These are phyloP conservation scores for Penicillium malachiteum DNA, from an alignment of 495 filamentous ascomycete species.

Conservation along the genomic window DNA sequence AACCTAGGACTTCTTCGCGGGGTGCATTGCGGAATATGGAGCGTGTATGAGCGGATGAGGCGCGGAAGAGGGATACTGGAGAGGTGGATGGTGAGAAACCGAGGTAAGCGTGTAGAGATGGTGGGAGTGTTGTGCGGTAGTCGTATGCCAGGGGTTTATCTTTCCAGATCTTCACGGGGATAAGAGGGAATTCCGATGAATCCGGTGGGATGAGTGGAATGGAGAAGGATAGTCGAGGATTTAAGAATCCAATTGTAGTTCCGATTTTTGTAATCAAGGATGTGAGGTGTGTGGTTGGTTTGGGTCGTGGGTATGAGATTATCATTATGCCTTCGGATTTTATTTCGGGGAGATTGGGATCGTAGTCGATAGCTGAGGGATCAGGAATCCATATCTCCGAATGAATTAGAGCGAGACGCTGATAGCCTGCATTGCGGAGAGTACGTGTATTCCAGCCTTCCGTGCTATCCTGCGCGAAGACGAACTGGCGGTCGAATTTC, in stretches of 20 bases:
- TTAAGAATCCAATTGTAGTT: conserved; percentile 23
- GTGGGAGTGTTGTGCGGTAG: conserved; percentile 49
- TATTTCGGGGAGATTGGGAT: conserved; percentile 37
- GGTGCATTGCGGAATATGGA: conserved; percentile 78
- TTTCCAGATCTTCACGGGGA: conserved; percentile 76
- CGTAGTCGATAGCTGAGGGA: conserved; percentile 44
- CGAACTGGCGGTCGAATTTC: conserved; percentile 81
- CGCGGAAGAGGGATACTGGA: conserved; percentile 67
- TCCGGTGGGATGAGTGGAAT: conserved; percentile 64
- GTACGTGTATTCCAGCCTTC: conserved; percentile 74
- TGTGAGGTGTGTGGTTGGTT: conserved; percentile 3
- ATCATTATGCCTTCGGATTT: conserved; percentile 38
- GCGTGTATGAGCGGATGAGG: conserved; percentile 59
- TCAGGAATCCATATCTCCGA: conserved; percentile 83
- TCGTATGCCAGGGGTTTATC: conserved; percentile 55
- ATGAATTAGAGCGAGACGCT: conserved; percentile 67
- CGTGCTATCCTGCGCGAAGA: conserved; percentile 62
- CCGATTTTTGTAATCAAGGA: conserved; percentile 5
- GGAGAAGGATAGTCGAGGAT: conserved; percentile 42
- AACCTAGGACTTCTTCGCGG: conserved; percentile 62
- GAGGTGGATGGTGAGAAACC: conserved; percentile 36
- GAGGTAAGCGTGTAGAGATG: conserved; percentile 57
- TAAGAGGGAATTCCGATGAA: conserved; percentile 54
- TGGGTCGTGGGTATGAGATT: conserved; percentile 35
- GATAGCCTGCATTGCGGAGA: conserved; percentile 63